A percentile compares a stretch with the other conserved stretches of the same genome.
These are phyloP conservation scores for Solanum verrucosum DNA, from an alignment of 257 asterid species.

Conservation along the genomic window DNA sequence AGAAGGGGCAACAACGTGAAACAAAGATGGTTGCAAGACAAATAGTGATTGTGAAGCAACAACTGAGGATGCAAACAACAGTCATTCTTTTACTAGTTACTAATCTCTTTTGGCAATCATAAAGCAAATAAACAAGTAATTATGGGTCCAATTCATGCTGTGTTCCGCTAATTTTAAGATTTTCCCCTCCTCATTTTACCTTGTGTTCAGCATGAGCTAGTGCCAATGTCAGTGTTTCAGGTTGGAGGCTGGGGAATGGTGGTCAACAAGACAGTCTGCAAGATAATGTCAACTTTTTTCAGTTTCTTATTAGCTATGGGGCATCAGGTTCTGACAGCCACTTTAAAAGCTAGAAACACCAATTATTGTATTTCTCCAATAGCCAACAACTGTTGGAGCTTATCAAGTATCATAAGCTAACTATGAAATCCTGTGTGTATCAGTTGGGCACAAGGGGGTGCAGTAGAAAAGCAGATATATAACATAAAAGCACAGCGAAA, in stretches of 20 bases:
- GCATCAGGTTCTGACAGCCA: neutral
- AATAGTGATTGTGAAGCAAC: neutral
- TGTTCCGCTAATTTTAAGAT: neutral
- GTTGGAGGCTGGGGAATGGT: neutral
- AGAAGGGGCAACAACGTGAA: neutral
- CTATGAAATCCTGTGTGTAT: neutral
- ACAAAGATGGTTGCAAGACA: neutral
- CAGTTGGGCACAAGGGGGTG: neutral
- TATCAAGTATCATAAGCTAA: neutral
- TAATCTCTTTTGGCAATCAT: neutral
- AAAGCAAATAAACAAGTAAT: neutral
- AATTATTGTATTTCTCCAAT: neutral
- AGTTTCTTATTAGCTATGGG: neutral
- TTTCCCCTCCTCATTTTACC: neutral
- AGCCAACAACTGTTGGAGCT: neutral
- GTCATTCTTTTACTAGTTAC: neutral
- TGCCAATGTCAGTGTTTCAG: neutral
- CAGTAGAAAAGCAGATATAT: neutral
- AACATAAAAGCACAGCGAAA: neutral
- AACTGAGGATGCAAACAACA: neutral
- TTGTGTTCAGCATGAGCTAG: neutral
- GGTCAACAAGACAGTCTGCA: neutral
- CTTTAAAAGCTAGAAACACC: neutral
- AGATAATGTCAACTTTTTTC: neutral
- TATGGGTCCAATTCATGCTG: neutral